Base-by-base conservation (phyloP, 1,139 yeast species). In the Lodderomyces theae region DNA sequence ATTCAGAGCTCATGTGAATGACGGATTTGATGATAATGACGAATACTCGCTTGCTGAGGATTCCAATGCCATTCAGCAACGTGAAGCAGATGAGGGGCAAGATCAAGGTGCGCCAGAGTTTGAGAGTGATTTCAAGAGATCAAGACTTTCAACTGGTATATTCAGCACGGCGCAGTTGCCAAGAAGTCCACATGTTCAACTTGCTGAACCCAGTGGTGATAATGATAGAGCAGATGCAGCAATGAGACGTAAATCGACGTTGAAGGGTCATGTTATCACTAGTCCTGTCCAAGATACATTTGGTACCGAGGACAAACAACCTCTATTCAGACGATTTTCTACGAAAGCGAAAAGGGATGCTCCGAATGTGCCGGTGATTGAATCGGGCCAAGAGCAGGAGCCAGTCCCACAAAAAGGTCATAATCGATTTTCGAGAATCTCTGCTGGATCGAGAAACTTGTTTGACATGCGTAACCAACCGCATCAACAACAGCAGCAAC, bases 241-340 rank as follows among this genome's bases (percentile, higher is more conserved):
- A 8, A 30, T 24, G 13, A 23, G 26, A 19, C 17, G 31, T 18
- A 33, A 29, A 17, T 9, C 22, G 16, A 13, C 38, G 37, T 18
- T 42, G 42, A 6, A 46, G 13, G 31, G 39, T 21, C 32, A 40
- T n/a, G 37, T 43, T n/a, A 42, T 43, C 6, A 22, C 43, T 10
- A 39, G 41, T 28, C 46, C 43, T 2, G 36, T 54, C 79, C 83
- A 59, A 92, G 86, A 63, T 92, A 28, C 34, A 3, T 37, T 35
- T 31, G 42, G 35, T 8, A 36, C 35, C 11, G 34, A 43, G 22
- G 41, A 46, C 34, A 42, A 44, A 13, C 8, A 38, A 17, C 42
- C 62, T 4, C 47, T 66, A 4, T 53, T 64, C 45, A 58, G 66
- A 42, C 55, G 60, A 42, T 47, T 62, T 34, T 62, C 69, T 35